A percentile compares a stretch with the other conserved stretches of the same genome.
Conservation (phyloP, 352 stramenopile species). For the Albugo laibachii region DNA sequence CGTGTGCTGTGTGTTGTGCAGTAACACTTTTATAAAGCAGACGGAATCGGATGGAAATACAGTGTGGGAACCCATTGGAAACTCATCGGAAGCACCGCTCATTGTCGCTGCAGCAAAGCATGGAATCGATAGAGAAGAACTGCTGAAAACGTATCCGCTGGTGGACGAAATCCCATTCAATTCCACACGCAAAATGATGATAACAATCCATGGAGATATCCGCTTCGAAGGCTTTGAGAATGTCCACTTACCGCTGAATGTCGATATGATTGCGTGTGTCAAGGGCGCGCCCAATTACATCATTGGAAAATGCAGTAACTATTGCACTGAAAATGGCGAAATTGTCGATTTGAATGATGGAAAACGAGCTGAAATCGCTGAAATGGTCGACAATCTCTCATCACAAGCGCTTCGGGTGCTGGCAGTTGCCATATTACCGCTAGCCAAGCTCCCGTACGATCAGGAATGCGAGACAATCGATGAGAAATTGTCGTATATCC, state of each 20-base stretch:
- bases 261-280: constrained; percentile 25
- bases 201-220: constrained; percentile 25
- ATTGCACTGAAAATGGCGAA: constrained; percentile 23
- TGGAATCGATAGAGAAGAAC: constrained; percentile 31
- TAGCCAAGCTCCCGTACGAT: constrained; percentile 22
- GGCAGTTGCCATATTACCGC: constrained; percentile 71
- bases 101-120: constrained; percentile 54
- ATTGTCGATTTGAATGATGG: constrained; percentile 18
- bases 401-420: constrained; percentile 74
- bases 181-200: constrained; percentile 91
- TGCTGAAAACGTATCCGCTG: constrained; percentile 38
- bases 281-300: constrained; percentile 62
- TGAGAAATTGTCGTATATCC: constrained; percentile 37
- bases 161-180: constrained; percentile 86
- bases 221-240: constrained; percentile 9
- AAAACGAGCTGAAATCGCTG: constrained; percentile 28
- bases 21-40: constrained; percentile 46
- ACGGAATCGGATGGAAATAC: constrained; percentile 24
- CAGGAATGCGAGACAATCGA: constrained; percentile 30
- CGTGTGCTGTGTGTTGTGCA: constrained; percentile 42
- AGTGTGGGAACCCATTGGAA: constrained; percentile 34
- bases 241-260: constrained; percentile 14
- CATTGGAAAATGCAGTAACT: constrained; percentile 35
- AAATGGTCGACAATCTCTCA: constrained; percentile 39
- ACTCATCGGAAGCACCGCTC: constrained; percentile 53